Evolutionary conservation across 2,329 filamentous ascomycete species (phyloP), one percentile per base, ranked within the genome.

Genomic region (Cryphonectria carpinicola): DNA sequence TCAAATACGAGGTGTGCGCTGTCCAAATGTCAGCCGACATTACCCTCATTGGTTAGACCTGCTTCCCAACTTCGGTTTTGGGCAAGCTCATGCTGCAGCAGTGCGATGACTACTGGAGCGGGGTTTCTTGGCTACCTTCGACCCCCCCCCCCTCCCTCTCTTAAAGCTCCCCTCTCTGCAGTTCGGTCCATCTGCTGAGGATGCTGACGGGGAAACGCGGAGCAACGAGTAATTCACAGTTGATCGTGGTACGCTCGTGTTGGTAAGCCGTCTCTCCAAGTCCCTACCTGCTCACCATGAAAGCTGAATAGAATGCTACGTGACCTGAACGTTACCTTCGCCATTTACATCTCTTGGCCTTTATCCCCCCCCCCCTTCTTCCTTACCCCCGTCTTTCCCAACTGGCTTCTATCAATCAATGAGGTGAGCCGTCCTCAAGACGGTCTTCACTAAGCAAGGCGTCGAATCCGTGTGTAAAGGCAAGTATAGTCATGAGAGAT

Each of bases 1-100:
- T 71, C 65, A 60, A 72, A 71, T 71, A 71, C 68, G 66, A 68
- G 69, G 43, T 71, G 28, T 65, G 65, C 28, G 41, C 43, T 71
- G 37, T 49, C 54, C 43, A 63, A 61, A 8, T 60, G 68, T 70
- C 71, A 72, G 71, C 68, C 63, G 37, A 65, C 22, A 35, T 56
- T 28, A 37, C 67, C 67, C 28, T 19, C 70, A 71, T 73, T 73
- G 67, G 71, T 46, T 68, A 66, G 63, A 32, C 41, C 58, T 41
- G 60, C 39, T 60, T 64, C 28, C 54, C 49, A 63, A 65, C 64
- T 69, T 69, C 66, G 37, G 41, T 67, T 69, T 67, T 65, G 49
- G 66, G 43, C 49, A 63, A 62, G 52, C 54, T 43, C 46, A 60
- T 61, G 39, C 60, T 71, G 71, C 71, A 71, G 32, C 54, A 58